These are phyloP conservation scores for Sclerotinia spermophila DNA, from an alignment of 2,329 filamentous ascomycete genomes.

Conservation along the genomic window DNA sequence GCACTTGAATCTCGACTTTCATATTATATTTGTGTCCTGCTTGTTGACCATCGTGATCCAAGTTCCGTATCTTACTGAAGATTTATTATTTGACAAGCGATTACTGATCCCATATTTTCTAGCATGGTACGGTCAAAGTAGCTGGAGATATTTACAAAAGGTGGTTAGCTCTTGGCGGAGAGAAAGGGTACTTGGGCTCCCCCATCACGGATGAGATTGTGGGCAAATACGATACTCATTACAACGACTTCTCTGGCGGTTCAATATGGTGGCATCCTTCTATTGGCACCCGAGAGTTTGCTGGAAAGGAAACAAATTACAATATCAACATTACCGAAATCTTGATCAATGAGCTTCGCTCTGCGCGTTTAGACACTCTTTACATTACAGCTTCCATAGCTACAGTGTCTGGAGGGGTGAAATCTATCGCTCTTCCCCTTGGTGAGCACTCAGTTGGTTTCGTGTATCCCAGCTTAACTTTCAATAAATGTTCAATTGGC, in stretches of 20 bases:
- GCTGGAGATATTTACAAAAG: constrained; percentile 8
- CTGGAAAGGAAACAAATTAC: background rate
- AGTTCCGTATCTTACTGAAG: too few species aligned
- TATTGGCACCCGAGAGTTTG: background rate
- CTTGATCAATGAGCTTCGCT: constrained; percentile 3
- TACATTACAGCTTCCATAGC: constrained; percentile 2
- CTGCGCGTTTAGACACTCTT: background rate
- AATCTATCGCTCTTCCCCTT: background rate
- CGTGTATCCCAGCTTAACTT: background rate
- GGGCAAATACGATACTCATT: background rate
- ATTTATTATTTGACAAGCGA: background rate
- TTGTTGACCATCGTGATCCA: background rate
- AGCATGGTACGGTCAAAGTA: background rate
- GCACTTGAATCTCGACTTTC: background rate
- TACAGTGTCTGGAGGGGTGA: background rate
- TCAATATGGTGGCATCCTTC: constrained; percentile 15
- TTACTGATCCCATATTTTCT: background rate
- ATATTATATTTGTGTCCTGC: background rate
- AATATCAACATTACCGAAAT: background rate
- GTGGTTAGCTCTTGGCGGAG: constrained; percentile 2
- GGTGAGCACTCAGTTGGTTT: background rate
- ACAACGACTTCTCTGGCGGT: background rate
- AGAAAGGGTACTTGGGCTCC: background rate
- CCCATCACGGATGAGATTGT: background rate
- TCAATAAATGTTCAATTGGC: background rate